Percentiles rank a stretch among this genome's conserved stretches.
These are phyloP conservation scores for Ustilago bromivora DNA, from an alignment of 1,284 basidiomycete genomes.

Conservation along the genomic window DNA sequence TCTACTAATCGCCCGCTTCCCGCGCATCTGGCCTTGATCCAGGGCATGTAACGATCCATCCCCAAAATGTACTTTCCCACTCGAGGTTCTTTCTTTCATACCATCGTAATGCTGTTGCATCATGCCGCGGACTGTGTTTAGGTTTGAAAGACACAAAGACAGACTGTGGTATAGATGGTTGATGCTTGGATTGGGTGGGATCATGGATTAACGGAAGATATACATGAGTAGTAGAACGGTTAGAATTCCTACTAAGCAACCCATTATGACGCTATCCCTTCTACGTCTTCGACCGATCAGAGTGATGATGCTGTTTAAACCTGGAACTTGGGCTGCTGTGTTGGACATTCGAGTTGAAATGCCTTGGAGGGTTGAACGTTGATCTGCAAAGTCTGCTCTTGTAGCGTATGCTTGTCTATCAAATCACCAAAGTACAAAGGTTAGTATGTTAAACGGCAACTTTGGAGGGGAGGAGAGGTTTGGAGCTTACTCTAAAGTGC, in stretches of 20 bases:
- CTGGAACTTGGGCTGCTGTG: slow-evolving; percentile 83
- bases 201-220: slow-evolving; percentile 38
- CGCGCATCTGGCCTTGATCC: background rate
- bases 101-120: slow-evolving; percentile 5
- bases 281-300: slow-evolving; percentile 92
- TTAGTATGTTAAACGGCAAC: no score
- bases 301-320: slow-evolving; percentile 87
- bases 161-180: no score
- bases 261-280: slow-evolving; percentile 90
- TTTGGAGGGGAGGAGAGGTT: slow-evolving; percentile 7
- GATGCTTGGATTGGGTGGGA: no score
- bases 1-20: slow-evolving; percentile 27
- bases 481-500: slow-evolving; percentile 79
- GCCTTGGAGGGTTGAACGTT: slow-evolving; percentile 79
- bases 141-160: no score
- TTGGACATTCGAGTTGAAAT: slow-evolving; percentile 84
- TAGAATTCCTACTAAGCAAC: slow-evolving; percentile 85
- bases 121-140: background rate
- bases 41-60: background rate
- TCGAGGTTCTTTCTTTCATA: slow-evolving; percentile 15
- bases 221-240: slow-evolving; percentile 83
- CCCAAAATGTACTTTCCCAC: slow-evolving; percentile 27
- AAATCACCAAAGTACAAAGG: background rate
- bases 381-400: slow-evolving; percentile 89
- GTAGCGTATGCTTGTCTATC: slow-evolving; percentile 96